A percentile compares a stretch with the other conserved stretches of the same genome.
Conservation (phyloP, 371 early-diverging fungal species). For the Rhizopus microsporus region DNA sequence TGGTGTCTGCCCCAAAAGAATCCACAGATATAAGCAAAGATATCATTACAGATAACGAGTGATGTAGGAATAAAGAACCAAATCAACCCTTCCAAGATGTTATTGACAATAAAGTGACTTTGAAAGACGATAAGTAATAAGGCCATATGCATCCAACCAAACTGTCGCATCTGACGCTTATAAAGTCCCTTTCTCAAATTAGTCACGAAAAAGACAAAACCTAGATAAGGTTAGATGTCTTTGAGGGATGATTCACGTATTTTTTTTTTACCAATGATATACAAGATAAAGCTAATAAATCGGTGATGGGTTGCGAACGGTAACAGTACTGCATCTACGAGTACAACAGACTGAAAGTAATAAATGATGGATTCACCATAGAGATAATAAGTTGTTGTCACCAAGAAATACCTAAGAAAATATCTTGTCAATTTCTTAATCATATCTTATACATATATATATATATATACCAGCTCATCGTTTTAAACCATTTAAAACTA, state of each 20-base stretch:
- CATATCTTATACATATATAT: neutral
- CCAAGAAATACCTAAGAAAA: slow-evolving; percentile 71
- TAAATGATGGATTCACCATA: slow-evolving; percentile 93
- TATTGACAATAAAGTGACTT: slow-evolving; percentile 94
- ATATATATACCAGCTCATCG: slow-evolving; percentile 82
- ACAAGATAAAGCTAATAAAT: slow-evolving; percentile 93
- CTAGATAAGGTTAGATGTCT: slow-evolving; percentile 29
- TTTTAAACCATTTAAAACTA: slow-evolving; percentile 89
- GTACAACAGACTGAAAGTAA: slow-evolving; percentile 79
- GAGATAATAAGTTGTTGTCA: slow-evolving; percentile 88
- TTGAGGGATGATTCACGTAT: neutral
- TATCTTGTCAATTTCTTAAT: too few relatives aligned
- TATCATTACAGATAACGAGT: slow-evolving; percentile 97
- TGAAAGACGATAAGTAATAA: slow-evolving; percentile 87
- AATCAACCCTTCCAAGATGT: slow-evolving; percentile 95
- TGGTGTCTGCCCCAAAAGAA: slow-evolving; percentile 94
- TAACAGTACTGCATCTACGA: slow-evolving; percentile 80
- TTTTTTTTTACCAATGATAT: slow-evolving; percentile 68
- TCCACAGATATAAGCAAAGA: slow-evolving; percentile 97
- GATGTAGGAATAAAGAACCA: slow-evolving; percentile 93
- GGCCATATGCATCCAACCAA: slow-evolving; percentile 97
- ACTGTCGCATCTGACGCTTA: slow-evolving; percentile 90
- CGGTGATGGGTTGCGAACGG: slow-evolving; percentile 92
- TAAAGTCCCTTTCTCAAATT: slow-evolving; percentile 91
- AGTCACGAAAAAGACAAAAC: slow-evolving; percentile 93